These are phyloP conservation scores for Penicillium herquei DNA, from an alignment of 495 filamentous ascomycete species.

Conservation along the genomic window DNA sequence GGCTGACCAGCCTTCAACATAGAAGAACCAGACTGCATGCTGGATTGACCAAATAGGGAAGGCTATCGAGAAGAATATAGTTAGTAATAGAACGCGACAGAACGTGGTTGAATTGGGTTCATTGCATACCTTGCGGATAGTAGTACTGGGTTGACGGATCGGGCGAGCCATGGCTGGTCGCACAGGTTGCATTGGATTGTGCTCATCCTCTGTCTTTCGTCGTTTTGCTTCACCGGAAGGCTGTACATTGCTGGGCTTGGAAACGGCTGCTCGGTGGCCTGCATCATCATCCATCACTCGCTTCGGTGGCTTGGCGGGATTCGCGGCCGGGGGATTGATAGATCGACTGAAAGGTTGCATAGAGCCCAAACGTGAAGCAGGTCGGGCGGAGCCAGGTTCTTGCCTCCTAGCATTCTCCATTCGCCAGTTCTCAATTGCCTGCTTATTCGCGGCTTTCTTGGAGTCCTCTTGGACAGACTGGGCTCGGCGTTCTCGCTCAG, in stretches of 20 bases:
- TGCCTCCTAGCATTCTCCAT: conserved; percentile 62
- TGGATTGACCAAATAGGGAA: conserved; percentile 58
- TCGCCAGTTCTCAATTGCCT: conserved; percentile 64
- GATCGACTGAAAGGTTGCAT: conserved; percentile 48
- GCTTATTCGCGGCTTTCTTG: conserved; percentile 67
- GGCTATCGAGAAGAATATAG: conserved; percentile 33
- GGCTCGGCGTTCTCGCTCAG: conserved; percentile 45
- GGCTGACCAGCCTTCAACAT: conserved; percentile 44
- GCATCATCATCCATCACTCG: conserved; percentile 55
- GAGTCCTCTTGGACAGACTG: conserved; percentile 51
- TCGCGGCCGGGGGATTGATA: conserved; percentile 52
- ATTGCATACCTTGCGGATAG: conserved; percentile 65
- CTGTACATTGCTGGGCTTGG: conserved; percentile 43
- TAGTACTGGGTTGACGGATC: conserved; percentile 67
- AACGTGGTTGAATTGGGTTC: conserved; percentile 1
- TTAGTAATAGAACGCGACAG: neutral
- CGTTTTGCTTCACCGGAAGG: conserved; percentile 54
- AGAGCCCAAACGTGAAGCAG: conserved; percentile 55
- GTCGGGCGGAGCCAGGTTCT: conserved; percentile 49
- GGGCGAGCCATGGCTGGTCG: conserved; percentile 73
- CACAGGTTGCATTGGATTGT: conserved; percentile 39
- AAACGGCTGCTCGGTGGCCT: conserved; percentile 40
- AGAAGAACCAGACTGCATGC: conserved; percentile 38
- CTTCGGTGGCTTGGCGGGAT: conserved; percentile 66
- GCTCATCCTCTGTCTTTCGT: conserved; percentile 59